Percentiles rank a stretch among this genome's conserved stretches.
These are phyloP conservation scores for Mycena latifolia DNA, from an alignment of 768 basidiomycete genomes.

Conservation along the genomic window DNA sequence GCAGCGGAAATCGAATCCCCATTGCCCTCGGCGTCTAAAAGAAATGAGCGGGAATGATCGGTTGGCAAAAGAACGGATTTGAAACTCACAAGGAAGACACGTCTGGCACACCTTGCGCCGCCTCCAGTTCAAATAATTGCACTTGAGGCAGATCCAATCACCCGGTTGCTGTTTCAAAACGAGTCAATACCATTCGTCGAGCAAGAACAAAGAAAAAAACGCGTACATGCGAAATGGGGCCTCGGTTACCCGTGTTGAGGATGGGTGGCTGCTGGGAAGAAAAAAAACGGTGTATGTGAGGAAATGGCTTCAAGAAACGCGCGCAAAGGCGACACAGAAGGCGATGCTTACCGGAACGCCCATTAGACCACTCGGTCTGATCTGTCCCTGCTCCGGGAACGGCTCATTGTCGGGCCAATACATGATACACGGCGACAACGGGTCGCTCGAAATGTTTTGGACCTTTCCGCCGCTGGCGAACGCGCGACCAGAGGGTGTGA, in stretches of 20 bases:
- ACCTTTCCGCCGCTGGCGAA: conserved; percentile 84
- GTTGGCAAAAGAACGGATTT: not conserved
- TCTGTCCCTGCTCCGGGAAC: conserved; percentile 82
- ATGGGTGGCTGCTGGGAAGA: conserved; percentile 80
- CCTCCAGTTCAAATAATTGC: conserved; percentile 91
- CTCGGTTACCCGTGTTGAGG: conserved; percentile 89
- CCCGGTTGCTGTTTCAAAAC: conserved; percentile 69
- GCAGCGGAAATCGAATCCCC: conserved; percentile 89
- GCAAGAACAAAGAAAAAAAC: conserved; percentile 40
- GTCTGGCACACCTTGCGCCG: conserved; percentile 92
- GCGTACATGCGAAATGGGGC: conserved; percentile 87
- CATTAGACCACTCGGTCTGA: conserved; percentile 63
- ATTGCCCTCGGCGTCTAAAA: conserved; percentile 85
- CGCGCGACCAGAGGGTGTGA: conserved; percentile 86
- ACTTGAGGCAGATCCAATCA: conserved; percentile 87
- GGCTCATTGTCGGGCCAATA: conserved; percentile 94
- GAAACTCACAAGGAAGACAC: conserved; percentile 80
- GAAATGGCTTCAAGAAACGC: conserved; percentile 21
- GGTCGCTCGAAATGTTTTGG: conserved; percentile 82
- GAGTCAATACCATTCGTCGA: conserved; percentile 21
- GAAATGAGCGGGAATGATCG: conserved; percentile 19
- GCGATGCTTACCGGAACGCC: conserved; percentile 63
- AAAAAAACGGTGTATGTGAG: conserved; percentile 20
- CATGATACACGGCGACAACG: conserved; percentile 81
- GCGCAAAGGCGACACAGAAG: conserved; percentile 6